phyloP scores from a whole-genome alignment of 2,329 filamentous ascomycete genomes.

The Colletotrichum sp. region DNA sequence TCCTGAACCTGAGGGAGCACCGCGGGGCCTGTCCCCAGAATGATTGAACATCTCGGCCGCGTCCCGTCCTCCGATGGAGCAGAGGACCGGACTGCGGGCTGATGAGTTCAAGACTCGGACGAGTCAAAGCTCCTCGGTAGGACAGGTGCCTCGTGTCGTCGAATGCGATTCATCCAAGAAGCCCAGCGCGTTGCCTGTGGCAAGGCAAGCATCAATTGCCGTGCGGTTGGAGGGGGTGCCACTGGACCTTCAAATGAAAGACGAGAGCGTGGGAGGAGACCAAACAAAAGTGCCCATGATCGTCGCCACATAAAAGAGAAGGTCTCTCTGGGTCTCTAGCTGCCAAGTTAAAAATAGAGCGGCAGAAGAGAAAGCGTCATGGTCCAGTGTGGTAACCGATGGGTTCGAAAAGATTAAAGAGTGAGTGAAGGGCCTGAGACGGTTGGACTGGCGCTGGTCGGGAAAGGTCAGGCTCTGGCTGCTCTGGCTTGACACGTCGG shows the following conservation, averaged over 20 bases:
- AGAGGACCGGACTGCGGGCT: conserved; percentile 37
- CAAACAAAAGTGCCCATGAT: conserved; percentile 42
- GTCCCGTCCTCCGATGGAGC: conserved; percentile 34
- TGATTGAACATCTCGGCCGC: conserved; percentile 44
- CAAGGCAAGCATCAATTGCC: conserved; percentile 31
- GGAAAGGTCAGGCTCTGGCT: conserved; percentile 7
- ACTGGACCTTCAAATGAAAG: conserved; percentile 33
- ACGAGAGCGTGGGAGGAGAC: conserved; percentile 34
- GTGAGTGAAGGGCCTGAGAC: conserved; percentile 7
- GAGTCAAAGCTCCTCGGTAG: conserved; percentile 42
- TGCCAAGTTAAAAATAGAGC: conserved; percentile 23
- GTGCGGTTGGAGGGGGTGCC: conserved; percentile 12
- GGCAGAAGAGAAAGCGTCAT: conserved; percentile 23
- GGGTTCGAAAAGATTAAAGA: conserved; percentile 21
- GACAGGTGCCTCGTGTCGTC: conserved; percentile 30
- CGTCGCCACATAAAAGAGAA: conserved; percentile 31
- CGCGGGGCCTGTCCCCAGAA: conserved; percentile 34
- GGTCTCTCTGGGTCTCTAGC: conserved; percentile 1
- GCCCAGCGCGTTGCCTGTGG: conserved; percentile 28
- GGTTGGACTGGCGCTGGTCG: background rate
- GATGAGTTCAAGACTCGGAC: conserved; percentile 40
- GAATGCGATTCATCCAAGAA: conserved; percentile 22
- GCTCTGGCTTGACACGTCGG: background rate
- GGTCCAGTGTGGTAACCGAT: conserved; percentile 15
- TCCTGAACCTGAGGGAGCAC: conserved; percentile 28